phyloP scores from a whole-genome alignment of 345 rosid genomes.

The Raphanus raphanistrum region DNA sequence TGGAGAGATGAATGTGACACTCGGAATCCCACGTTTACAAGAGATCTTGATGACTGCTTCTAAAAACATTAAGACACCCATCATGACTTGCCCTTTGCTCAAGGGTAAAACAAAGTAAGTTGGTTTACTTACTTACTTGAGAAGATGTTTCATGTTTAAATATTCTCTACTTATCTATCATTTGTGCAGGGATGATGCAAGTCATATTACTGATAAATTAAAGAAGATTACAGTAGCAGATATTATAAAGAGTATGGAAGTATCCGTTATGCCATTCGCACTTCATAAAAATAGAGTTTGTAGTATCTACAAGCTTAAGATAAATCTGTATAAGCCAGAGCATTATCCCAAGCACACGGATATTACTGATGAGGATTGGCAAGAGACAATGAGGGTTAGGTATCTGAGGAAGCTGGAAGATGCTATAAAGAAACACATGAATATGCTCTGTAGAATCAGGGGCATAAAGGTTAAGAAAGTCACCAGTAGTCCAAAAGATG shows the following conservation, averaged over 20 bases:
- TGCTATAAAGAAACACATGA: constrained; percentile 70
- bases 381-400: constrained; percentile 48
- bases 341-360: constrained; percentile 54
- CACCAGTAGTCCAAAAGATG: constrained; percentile 38
- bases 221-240: constrained; percentile 84
- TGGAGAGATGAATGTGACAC: constrained; percentile 99
- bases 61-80: constrained; percentile 74
- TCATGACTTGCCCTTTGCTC: constrained; percentile 87
- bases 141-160: too few relatives aligned
- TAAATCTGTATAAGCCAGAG: constrained; percentile 65
- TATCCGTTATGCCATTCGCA: constrained; percentile 58
- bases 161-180: too few relatives aligned
- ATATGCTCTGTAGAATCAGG: constrained; percentile 62
- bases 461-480: constrained; percentile 58
- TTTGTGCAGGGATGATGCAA: constrained; percentile 67
- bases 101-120: constrained; percentile 68
- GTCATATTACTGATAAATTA: constrained; percentile 64
- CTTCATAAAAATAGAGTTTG: constrained; percentile 39
- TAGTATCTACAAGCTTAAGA: constrained; percentile 75
- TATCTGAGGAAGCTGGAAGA: constrained; percentile 89
- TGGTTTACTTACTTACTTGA: background rate
- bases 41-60: constrained; percentile 96
- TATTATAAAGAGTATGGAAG: constrained; percentile 64
- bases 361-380: constrained; percentile 61
- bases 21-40: constrained; percentile 94